Evolutionary conservation across 257 asterid genomes (phyloP).

Genomic region (Henckelia pumila): DNA sequence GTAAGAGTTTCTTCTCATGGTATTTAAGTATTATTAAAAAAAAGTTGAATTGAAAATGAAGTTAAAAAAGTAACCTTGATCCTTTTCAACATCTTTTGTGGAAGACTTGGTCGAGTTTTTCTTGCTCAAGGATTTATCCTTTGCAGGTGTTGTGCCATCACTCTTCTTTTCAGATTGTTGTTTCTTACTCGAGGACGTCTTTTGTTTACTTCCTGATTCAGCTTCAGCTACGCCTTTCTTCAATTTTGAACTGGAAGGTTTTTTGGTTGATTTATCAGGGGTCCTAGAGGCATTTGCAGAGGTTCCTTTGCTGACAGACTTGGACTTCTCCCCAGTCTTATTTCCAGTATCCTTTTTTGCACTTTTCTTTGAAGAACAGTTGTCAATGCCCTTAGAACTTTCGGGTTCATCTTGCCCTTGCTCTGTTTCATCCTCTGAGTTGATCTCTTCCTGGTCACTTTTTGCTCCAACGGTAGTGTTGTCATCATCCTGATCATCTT

Average conservation of each 20-base stretch:
- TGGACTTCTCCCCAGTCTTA: slow-evolving; percentile 36
- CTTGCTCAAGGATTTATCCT: slow-evolving; percentile 51
- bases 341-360: slow-evolving; percentile 39
- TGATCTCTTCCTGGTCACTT: slow-evolving; percentile 50
- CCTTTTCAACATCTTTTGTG: slow-evolving; percentile 28
- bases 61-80: slow-evolving; percentile 32
- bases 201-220: slow-evolving; percentile 40
- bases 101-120: slow-evolving; percentile 45
- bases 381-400: slow-evolving; percentile 36
- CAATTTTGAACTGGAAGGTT: slow-evolving; percentile 40
- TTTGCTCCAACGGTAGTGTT: slow-evolving; percentile 34
- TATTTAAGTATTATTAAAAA: too few relatives aligned
- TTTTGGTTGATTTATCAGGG: slow-evolving; percentile 40
- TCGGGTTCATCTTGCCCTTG: slow-evolving; percentile 42
- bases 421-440: slow-evolving; percentile 36
- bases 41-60: neutral
- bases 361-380: slow-evolving; percentile 45
- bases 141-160: slow-evolving; percentile 33
- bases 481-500: slow-evolving; percentile 45
- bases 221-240: slow-evolving; percentile 49
- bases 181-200: slow-evolving; percentile 40
- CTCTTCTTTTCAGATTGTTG: slow-evolving; percentile 47
- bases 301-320: slow-evolving; percentile 42
- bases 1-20: too few relatives aligned
- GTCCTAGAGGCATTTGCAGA: slow-evolving; percentile 44